Conservation (phyloP, 2,329 filamentous ascomycete species). For the Talaromyces verruculosus region DNA sequence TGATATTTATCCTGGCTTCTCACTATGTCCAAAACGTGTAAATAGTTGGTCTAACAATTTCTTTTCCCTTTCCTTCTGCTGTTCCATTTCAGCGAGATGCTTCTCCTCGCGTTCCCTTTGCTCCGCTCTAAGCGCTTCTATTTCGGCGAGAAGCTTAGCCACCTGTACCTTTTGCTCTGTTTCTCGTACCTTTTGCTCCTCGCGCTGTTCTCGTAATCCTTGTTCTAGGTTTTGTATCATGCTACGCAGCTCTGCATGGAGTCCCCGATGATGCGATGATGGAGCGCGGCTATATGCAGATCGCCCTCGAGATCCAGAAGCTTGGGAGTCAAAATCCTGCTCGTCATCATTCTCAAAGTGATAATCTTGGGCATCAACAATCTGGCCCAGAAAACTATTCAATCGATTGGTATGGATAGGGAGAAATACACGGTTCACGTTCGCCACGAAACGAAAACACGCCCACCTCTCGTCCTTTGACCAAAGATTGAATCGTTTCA, state of each 20-base stretch:
- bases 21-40: background rate
- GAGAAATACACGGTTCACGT: background rate
- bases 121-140: too few relatives aligned
- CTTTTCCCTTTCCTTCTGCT: background rate
- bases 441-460: constrained; percentile 9
- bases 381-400: background rate
- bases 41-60: background rate
- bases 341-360: background rate
- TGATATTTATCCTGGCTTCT: background rate
- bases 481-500: background rate
- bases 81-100: background rate
- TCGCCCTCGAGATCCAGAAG: background rate
- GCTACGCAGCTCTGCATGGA: constrained; percentile 7
- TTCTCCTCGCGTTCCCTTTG: too few relatives aligned
- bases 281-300: background rate
- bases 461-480: background rate
- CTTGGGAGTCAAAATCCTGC: background rate
- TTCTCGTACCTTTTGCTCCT: background rate
- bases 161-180: background rate
- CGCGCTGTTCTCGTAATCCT: background rate
- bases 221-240: constrained; percentile 8
- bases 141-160: background rate
- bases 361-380: background rate
- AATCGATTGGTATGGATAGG: background rate
- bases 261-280: background rate